Percentiles rank a stretch among this genome's conserved stretches.
phyloP scores from a whole-genome alignment of 2,329 filamentous ascomycete species.

The Aspergillus glaucus region DNA sequence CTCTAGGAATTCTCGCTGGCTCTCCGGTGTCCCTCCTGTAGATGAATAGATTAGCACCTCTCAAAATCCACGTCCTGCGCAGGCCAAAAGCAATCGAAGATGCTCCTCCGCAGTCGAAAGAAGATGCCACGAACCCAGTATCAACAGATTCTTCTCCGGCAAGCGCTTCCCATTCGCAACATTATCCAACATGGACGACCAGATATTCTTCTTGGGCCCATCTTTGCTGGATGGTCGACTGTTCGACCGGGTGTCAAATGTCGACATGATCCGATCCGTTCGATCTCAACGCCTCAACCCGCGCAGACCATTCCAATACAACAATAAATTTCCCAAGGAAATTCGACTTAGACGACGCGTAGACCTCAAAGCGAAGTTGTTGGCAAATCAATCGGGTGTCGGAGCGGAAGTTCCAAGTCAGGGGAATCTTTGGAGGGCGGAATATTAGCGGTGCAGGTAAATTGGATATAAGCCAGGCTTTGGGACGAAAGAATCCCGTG shows the following conservation, averaged over 20 bases:
- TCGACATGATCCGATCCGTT: slow-evolving; percentile 31
- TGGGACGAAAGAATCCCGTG: background rate
- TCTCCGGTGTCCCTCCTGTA: slow-evolving; percentile 71
- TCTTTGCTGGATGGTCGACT: slow-evolving; percentile 52
- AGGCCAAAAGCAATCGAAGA: background rate
- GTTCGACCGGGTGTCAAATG: slow-evolving; percentile 24
- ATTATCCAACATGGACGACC: slow-evolving; percentile 86
- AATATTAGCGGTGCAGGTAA: background rate
- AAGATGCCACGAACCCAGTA: slow-evolving; percentile 59
- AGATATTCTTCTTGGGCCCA: slow-evolving; percentile 73
- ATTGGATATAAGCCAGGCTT: background rate
- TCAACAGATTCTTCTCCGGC: slow-evolving; percentile 83
- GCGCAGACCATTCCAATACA: slow-evolving; percentile 29
- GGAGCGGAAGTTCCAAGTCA: slow-evolving; percentile 21
- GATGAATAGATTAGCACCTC: slow-evolving; percentile 14
- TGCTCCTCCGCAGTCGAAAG: background rate
- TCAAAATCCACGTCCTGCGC: background rate
- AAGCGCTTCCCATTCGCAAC: slow-evolving; percentile 85
- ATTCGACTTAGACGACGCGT: slow-evolving; percentile 11
- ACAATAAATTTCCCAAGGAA: background rate
- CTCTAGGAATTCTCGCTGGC: slow-evolving; percentile 78
- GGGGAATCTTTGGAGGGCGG: slow-evolving; percentile 21
- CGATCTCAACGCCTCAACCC: slow-evolving; percentile 29
- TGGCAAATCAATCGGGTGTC: slow-evolving; percentile 9
- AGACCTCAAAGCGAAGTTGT: slow-evolving; percentile 4